Evolutionary conservation across 257 asterid genomes (phyloP).

Genomic region (Rhazya stricta): DNA sequence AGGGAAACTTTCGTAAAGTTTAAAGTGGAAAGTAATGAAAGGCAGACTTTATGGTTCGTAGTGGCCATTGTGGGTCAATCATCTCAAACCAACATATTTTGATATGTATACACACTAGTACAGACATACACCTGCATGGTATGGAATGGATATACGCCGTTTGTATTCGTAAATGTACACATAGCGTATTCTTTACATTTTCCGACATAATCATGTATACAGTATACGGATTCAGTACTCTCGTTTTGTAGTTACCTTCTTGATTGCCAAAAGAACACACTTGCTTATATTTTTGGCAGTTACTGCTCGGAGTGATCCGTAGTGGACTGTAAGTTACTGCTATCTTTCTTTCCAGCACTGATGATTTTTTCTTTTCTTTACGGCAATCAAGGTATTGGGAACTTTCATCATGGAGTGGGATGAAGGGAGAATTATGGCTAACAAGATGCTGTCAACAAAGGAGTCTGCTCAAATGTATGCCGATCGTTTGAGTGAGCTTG

Average conservation of each 20-base stretch:
- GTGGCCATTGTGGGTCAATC: neutral
- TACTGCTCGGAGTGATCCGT: neutral
- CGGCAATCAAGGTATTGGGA: constrained; percentile 59
- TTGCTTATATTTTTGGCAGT: neutral
- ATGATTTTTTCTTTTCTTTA: constrained; percentile 20
- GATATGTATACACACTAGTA: neutral
- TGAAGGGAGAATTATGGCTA: constrained; percentile 63
- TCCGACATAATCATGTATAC: neutral
- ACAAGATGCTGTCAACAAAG: constrained; percentile 50
- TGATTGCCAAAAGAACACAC: no score
- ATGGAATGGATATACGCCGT: neutral
- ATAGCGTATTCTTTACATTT: neutral
- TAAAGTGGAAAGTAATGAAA: neutral
- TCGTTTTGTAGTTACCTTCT: no score
- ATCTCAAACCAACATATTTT: no score
- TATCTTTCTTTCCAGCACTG: neutral
- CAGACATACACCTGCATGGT: neutral
- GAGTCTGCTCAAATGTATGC: constrained; percentile 80
- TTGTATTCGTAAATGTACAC: no score
- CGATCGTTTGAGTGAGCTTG: constrained; percentile 76
- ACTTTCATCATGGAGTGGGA: constrained; percentile 93
- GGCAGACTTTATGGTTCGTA: neutral
- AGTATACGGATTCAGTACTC: neutral
- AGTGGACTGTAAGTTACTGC: no score
- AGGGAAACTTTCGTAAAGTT: neutral